Conservation (phyloP, 371 early-diverging fungal genomes). For the Dichotomocladium elegans region DNA sequence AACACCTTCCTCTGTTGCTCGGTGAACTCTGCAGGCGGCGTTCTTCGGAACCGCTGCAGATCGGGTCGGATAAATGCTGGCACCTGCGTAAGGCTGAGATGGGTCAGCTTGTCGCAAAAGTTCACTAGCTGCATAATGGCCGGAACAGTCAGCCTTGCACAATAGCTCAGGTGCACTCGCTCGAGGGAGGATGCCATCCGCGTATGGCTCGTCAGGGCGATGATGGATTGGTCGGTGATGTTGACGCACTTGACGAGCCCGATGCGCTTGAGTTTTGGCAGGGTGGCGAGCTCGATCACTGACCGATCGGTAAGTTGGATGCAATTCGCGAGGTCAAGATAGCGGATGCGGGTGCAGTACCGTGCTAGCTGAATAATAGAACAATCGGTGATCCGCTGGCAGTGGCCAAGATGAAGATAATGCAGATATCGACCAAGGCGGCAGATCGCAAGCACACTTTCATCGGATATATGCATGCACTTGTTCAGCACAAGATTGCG, state of each 20-base stretch:
- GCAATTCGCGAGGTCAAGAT: constrained; percentile 62
- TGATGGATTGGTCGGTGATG: constrained; percentile 57
- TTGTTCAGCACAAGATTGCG: constrained; percentile 59
- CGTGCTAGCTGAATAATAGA: constrained; percentile 46
- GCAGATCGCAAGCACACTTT: constrained; percentile 46
- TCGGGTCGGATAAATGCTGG: constrained; percentile 55
- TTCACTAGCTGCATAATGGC: constrained; percentile 52
- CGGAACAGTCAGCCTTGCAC: constrained; percentile 43
- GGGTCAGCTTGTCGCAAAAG: constrained; percentile 53
- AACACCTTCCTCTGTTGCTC: constrained; percentile 51
- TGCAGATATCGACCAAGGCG: constrained; percentile 55
- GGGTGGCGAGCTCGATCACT: constrained; percentile 49
- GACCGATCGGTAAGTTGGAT: constrained; percentile 51
- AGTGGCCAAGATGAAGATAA: constrained; percentile 61
- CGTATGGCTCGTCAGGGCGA: constrained; percentile 45
- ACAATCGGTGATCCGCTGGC: constrained; percentile 51
- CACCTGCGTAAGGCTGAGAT: constrained; percentile 58
- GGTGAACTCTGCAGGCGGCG: constrained; percentile 55
- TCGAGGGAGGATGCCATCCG: constrained; percentile 53
- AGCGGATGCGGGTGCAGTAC: constrained; percentile 59
- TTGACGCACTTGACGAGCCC: constrained; percentile 61
- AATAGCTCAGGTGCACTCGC: constrained; percentile 62
- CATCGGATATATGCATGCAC: constrained; percentile 52
- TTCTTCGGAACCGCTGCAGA: constrained; percentile 54
- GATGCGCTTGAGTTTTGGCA: constrained; percentile 57